A percentile compares a stretch with the other conserved stretches of the same genome.
Evolutionary conservation across 441 rosid species (phyloP).

Genomic region (Theobroma grandiflorum): DNA sequence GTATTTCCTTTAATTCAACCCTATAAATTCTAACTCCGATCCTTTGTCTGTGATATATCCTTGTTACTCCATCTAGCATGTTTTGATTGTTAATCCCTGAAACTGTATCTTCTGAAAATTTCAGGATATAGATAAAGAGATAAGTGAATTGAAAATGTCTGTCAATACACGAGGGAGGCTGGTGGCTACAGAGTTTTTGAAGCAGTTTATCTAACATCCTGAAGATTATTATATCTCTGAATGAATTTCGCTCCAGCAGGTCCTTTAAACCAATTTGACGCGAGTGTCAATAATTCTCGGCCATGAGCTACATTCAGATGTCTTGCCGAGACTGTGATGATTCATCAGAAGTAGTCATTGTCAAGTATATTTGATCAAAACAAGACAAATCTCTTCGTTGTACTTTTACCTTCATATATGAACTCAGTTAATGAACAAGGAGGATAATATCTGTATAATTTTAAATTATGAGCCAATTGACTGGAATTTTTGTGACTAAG

Average conservation of each 20-base stretch:
- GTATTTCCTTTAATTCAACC: background rate
- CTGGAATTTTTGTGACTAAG: background rate
- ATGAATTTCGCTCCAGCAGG: background rate
- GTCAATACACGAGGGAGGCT: slow-evolving; percentile 93
- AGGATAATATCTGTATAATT: background rate
- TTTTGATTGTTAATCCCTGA: background rate
- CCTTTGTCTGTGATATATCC: background rate
- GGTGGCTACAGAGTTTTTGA: slow-evolving; percentile 91
- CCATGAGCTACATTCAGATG: background rate
- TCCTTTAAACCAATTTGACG: background rate
- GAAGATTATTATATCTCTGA: slow-evolving; percentile 12
- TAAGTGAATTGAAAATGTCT: slow-evolving; percentile 86
- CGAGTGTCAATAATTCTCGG: background rate
- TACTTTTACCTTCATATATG: slow-evolving; percentile 1
- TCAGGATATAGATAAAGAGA: slow-evolving; percentile 96
- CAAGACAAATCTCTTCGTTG: background rate
- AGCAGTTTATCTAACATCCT: slow-evolving; percentile 67
- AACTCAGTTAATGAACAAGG: background rate
- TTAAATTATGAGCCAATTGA: background rate
- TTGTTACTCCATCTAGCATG: background rate
- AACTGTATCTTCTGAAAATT: slow-evolving; percentile 28
- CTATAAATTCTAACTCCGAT: background rate
- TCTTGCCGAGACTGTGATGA: background rate
- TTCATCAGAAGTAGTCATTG: slow-evolving; percentile 6
- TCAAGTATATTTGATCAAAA: background rate